Base-by-base conservation (phyloP, 1,139 yeast genomes). In the Geotrichum cucujoidarum region DNA sequence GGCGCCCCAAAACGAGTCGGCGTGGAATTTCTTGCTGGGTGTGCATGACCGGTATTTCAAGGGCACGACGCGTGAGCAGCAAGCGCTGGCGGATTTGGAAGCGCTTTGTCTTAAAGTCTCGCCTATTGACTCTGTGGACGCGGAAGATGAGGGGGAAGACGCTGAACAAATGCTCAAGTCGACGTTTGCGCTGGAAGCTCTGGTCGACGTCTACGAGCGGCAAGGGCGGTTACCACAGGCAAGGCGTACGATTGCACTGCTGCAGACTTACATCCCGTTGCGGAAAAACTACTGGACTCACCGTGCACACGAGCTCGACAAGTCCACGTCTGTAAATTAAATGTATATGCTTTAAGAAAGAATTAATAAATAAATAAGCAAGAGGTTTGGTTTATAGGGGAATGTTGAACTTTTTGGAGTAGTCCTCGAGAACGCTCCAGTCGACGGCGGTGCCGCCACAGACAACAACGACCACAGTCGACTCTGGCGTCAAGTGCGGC, bases 11-110 rank as follows among this genome's bases (percentile, higher is more conserved):
- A 92, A 92, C 62, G 81, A 85, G 44, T 80, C 95, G 14, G 70
- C 85, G 0, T 92, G 98, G 98, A 83, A 83, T 59, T 92, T 90
- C 60, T 64, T 89, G 34, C 61, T 67, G 16, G 96, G 94, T 0
- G 58, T 87, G 1, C 73, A 73, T 56, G 68, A 69, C n/a, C 64
- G 66, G 39, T 65, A 66, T 43, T 57, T 20, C 22, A 31, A 24
- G 3, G 43, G 36, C 16, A 22, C 35, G 2, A 34, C 32, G 14
- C 37, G 37, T 16, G 39, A 27, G 13, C 11, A 21, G 13, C 37
- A 43, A 13, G 45, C 24, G 0, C 64, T 83, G 21, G 50, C 51
- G 20, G 48, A 43, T 2, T 49, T 45, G 13, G 54, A 51, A 2
- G 50, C 45, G 13, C 21, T 32, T 4, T 42, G 47, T 33, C 30